These are phyloP conservation scores for Xanthoconium purpureum DNA, from an alignment of 768 basidiomycete genomes.

Conservation along the genomic window DNA sequence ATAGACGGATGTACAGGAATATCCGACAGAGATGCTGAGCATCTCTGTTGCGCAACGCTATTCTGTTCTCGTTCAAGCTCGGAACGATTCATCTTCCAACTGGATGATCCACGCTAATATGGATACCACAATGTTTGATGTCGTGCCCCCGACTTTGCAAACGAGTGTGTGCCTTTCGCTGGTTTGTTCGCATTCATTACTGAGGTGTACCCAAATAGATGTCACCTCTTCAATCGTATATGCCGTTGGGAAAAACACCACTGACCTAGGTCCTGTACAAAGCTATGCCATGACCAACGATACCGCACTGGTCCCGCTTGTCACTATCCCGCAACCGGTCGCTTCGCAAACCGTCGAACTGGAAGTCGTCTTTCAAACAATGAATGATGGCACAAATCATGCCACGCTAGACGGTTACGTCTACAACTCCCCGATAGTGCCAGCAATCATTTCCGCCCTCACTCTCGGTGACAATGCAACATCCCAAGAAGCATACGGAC, in stretches of 20 bases:
- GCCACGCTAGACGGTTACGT: constrained; percentile 74
- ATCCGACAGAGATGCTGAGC: constrained; percentile 65
- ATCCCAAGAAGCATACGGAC: constrained; percentile 70
- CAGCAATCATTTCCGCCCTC: constrained; percentile 71
- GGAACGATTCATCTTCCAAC: constrained; percentile 80
- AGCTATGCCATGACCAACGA: constrained; percentile 67
- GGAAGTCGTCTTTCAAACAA: constrained; percentile 77
- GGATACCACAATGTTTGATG: constrained; percentile 87
- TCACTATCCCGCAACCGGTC: constrained; percentile 45
- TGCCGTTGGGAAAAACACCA: constrained; percentile 46
- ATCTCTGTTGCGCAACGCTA: constrained; percentile 90
- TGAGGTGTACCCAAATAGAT: constrained; percentile 42
- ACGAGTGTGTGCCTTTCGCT: constrained; percentile 52
- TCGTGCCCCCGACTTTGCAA: constrained; percentile 45
- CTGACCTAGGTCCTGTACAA: constrained; percentile 51
- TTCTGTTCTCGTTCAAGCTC: constrained; percentile 87
- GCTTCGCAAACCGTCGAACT: constrained; percentile 63
- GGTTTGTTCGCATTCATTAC: not conserved
- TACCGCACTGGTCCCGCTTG: constrained; percentile 61
- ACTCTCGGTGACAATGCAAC: constrained; percentile 76
- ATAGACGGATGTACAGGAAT: constrained; percentile 76
- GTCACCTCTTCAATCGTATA: constrained; percentile 85
- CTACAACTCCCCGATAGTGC: constrained; percentile 68
- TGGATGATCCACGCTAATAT: constrained; percentile 91
- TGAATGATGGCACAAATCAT: constrained; percentile 81